phyloP scores from a whole-genome alignment of 2,329 filamentous ascomycete genomes.

The Blastomyces percursus region DNA sequence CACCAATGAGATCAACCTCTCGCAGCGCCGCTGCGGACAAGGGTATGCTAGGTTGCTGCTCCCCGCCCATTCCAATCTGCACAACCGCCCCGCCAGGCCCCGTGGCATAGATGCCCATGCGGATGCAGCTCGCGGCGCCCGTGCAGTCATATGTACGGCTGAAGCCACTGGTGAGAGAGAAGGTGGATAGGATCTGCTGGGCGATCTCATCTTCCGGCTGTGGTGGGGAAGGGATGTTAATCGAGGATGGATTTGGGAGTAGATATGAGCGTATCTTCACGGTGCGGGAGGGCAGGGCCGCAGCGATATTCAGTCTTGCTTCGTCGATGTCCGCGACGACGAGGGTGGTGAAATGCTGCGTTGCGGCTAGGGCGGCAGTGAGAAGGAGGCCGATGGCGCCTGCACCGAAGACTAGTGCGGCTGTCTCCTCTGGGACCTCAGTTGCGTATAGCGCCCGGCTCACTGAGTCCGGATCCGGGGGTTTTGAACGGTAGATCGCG shows the following conservation, averaged over 20 bases:
- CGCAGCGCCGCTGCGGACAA: constrained; percentile 45
- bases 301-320: constrained; percentile 45
- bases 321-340: constrained; percentile 52
- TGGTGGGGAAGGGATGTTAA: constrained; percentile 19
- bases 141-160: constrained; percentile 38
- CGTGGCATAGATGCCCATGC: constrained; percentile 36
- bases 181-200: constrained; percentile 20
- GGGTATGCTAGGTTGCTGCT: constrained; percentile 41
- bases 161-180: constrained; percentile 26
- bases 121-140: constrained; percentile 35
- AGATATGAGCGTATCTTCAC: constrained; percentile 26
- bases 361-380: constrained; percentile 46
- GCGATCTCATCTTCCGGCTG: constrained; percentile 24
- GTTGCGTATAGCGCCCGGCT: constrained; percentile 31
- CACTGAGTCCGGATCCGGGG: constrained; percentile 30
- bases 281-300: constrained; percentile 27
- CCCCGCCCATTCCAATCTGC: constrained; percentile 48
- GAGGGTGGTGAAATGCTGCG: constrained; percentile 44
- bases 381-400: constrained; percentile 51
- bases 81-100: constrained; percentile 42
- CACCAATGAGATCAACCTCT: constrained; percentile 48
- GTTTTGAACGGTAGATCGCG: constrained; percentile 45
- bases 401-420: constrained; percentile 49
- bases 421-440: constrained; percentile 28
- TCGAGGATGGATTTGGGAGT: constrained; percentile 22